phyloP scores from a whole-genome alignment of 371 early-diverging fungal genomes.

The Circinella minor region DNA sequence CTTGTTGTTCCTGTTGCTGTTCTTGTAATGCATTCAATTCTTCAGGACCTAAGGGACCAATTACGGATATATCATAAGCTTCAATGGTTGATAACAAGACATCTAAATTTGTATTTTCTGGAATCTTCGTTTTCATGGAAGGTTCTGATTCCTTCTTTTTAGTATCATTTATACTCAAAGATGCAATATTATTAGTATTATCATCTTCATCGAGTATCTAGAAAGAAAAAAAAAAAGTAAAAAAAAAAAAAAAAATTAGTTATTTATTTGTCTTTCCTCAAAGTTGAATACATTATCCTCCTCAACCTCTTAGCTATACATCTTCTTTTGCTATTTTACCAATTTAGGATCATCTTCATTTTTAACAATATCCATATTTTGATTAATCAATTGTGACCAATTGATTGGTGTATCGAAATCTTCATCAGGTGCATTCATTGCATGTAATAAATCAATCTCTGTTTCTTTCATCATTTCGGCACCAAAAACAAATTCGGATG shows the following conservation, averaged over 20 bases:
- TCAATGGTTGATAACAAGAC: slow-evolving; percentile 10
- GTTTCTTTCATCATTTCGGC: background rate
- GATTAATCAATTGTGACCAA: background rate
- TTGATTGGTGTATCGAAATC: background rate
- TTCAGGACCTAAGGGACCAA: background rate
- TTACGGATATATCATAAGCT: slow-evolving; percentile 7
- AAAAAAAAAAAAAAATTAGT: too few relatives aligned
- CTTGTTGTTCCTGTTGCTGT: background rate
- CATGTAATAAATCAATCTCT: slow-evolving; percentile 6
- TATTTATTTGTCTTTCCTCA: too few relatives aligned
- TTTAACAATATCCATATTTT: background rate
- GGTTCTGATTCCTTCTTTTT: background rate
- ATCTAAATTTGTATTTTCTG: background rate
- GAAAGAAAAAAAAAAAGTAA: background rate
- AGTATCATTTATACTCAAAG: background rate
- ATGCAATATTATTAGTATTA: too few relatives aligned
- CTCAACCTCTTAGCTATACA: too few relatives aligned
- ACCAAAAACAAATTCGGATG: slow-evolving; percentile 7
- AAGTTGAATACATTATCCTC: too few relatives aligned
- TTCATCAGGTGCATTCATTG: slow-evolving; percentile 7
- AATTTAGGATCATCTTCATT: background rate
- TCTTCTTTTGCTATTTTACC: background rate
- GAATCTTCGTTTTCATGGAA: slow-evolving; percentile 6
- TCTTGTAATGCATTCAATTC: background rate
- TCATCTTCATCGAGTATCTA: background rate